Evolutionary conservation across 768 basidiomycete species (phyloP), one percentile per base, ranked within the genome.

Genomic region (Rhodotorula kratochvilovae): DNA sequence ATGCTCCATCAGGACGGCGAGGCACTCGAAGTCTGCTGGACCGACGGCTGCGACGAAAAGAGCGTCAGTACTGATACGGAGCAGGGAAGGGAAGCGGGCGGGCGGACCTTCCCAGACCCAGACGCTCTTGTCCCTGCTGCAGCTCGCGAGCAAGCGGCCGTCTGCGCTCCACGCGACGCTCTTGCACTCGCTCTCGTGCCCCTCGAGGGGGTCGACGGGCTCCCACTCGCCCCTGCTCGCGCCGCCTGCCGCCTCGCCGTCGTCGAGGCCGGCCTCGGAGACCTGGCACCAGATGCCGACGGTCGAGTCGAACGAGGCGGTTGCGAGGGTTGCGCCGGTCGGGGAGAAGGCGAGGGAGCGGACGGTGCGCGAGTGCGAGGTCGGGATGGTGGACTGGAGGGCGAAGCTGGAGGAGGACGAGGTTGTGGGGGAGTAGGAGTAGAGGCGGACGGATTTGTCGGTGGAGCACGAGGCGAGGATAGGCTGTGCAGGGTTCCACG

Each of bases 171-270:
- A 97, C 7, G 87, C 89, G 0, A 94, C 90, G 66, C 88, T 85
- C 82, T 98, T 98, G 83, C 94, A 97, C 79, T 99, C 95, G 64
- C 79, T 93, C 79, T 97, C 95, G 79, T 97, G 96, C 0, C 96
- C 95, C 79, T 97, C 92, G 31, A 97, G 81, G 50, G 89, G 85
- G 60, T 88, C 88, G 71, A 88, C 85, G 23, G 72, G 54, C 63
- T 75, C 67, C 88, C 90, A 78, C 90, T 91, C 25, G 87, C 86
- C 70, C 21, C 67, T 21, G 67, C 63, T 8, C 70, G 77, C 88
- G 71, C 87, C 89, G 15, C 8, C 17, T 78, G 87, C 89, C 80
- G 84, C 86, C 77, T 90, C 71, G 16, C 67, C 67, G n/a, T 78
- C 79, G 57, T 79, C 80, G 19, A 77, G 65, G 7, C 77, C 79